phyloP scores from a whole-genome alignment of 805 yeast species.

The Grigorovia yakushimaensis region DNA sequence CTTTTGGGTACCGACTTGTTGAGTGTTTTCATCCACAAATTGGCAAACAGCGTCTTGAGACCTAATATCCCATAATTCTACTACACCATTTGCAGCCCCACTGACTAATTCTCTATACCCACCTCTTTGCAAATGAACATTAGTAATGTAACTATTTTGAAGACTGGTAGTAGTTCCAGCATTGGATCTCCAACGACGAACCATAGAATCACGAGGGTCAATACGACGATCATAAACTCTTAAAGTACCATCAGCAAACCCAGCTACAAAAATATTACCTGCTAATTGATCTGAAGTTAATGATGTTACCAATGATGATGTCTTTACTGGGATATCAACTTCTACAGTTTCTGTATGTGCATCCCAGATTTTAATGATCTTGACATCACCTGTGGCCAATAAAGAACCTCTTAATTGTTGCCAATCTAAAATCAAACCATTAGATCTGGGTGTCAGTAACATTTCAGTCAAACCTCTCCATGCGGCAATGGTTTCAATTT shows the following conservation, averaged over 20 bases:
- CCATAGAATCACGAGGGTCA: slow-evolving; percentile 78
- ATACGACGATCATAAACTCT: slow-evolving; percentile 86
- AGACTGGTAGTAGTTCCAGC: slow-evolving; percentile 12
- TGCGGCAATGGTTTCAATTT: slow-evolving; percentile 60
- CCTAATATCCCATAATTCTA: slow-evolving; percentile 88
- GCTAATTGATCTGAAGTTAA: slow-evolving; percentile 93
- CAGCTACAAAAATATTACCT: slow-evolving; percentile 82
- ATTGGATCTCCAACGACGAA: slow-evolving; percentile 63
- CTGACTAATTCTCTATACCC: slow-evolving; percentile 84
- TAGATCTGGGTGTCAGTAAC: slow-evolving; percentile 65
- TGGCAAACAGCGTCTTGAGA: slow-evolving; percentile 56
- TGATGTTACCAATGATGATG: slow-evolving; percentile 79
- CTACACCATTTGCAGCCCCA: slow-evolving; percentile 73
- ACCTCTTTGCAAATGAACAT: slow-evolving; percentile 93
- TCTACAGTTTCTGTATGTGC: slow-evolving; percentile 87
- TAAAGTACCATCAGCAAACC: slow-evolving; percentile 83
- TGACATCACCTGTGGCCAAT: slow-evolving; percentile 89
- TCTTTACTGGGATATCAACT: slow-evolving; percentile 82
- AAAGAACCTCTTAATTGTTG: slow-evolving; percentile 91
- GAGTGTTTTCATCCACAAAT: slow-evolving; percentile 42
- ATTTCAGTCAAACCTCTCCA: slow-evolving; percentile 93
- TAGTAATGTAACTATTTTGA: slow-evolving; percentile 50
- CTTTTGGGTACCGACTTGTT: slow-evolving; percentile 19
- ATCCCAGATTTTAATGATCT: slow-evolving; percentile 89
- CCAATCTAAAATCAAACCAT: slow-evolving; percentile 89